These are phyloP conservation scores for Hortaea werneckii DNA, from an alignment of 2,329 filamentous ascomycete genomes.

Conservation along the genomic window DNA sequence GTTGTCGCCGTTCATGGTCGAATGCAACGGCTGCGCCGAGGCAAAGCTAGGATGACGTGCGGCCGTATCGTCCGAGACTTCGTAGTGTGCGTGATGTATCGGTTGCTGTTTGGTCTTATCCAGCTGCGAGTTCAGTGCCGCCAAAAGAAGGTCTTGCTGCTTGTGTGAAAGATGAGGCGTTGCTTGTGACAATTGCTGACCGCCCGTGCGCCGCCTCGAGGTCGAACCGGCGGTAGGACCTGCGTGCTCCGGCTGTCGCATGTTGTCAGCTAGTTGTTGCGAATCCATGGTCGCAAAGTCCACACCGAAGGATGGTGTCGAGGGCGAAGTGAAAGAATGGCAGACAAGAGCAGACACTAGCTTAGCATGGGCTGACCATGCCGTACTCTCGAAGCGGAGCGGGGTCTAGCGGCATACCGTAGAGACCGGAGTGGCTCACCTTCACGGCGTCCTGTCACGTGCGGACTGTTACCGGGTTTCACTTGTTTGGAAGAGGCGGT, in stretches of 20 bases:
- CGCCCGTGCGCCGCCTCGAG: slow-evolving; percentile 1
- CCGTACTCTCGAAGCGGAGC: no score
- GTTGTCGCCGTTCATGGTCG: slow-evolving; percentile 12
- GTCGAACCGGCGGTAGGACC: no score
- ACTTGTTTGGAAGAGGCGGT: no score
- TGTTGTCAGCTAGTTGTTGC: slow-evolving; percentile 3
- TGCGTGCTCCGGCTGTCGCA: slow-evolving; percentile 1
- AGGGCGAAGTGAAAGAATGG: no score
- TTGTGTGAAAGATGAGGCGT: slow-evolving; percentile 30
- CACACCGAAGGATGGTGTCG: no score
- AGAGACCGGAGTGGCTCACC: no score
- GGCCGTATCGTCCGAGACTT: background rate
- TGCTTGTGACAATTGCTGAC: slow-evolving; percentile 6
- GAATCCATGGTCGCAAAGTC: background rate
- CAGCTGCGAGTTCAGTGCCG: slow-evolving; percentile 32
- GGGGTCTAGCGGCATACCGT: no score
- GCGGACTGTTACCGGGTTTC: no score
- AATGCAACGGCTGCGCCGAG: slow-evolving; percentile 1
- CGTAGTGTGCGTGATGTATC: slow-evolving; percentile 3
- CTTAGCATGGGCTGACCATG: no score
- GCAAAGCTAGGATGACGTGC: slow-evolving; percentile 2
- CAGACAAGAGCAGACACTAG: no score
- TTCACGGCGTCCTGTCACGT: no score
- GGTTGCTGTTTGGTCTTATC: slow-evolving; percentile 21
- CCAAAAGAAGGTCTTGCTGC: slow-evolving; percentile 38